Conservation (phyloP, 345 rosid species). For the Boechera retrofracta region DNA sequence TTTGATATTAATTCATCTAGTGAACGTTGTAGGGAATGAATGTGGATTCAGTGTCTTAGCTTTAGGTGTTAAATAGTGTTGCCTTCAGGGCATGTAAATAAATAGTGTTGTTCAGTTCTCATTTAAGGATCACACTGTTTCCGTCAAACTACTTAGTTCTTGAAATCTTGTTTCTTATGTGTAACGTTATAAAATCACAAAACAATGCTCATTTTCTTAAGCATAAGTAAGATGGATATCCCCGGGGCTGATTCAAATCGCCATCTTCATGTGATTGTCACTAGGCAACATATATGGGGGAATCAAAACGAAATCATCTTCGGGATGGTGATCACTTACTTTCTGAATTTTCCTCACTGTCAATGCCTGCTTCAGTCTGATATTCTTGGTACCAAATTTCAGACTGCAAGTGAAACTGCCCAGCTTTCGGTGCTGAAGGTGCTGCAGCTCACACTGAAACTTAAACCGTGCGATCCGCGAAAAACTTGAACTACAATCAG, state of each 20-base stretch:
- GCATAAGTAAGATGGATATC: neutral
- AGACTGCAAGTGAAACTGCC: too few species aligned
- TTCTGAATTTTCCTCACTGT: neutral
- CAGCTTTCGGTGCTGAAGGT: too few species aligned
- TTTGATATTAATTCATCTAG: neutral
- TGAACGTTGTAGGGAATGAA: neutral
- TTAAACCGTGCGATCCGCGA: too few species aligned
- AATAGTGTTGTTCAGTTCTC: neutral
- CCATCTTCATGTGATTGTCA: neutral
- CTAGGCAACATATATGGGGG: too few species aligned
- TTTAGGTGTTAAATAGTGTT: neutral
- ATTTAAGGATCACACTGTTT: neutral
- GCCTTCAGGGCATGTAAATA: neutral
- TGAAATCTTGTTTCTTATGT: neutral
- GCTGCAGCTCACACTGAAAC: too few species aligned
- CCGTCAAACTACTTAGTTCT: neutral
- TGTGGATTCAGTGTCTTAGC: neutral
- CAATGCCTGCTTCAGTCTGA: too few species aligned
- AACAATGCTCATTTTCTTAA: conserved; percentile 7
- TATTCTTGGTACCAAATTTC: too few species aligned
- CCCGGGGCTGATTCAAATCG: conserved; percentile 6
- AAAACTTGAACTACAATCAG: too few species aligned
- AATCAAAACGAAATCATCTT: neutral
- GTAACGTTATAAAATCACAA: neutral
- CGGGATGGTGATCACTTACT: neutral